Conservation (phyloP, 108 stramenopile species). For the Nitzschia putrida region DNA sequence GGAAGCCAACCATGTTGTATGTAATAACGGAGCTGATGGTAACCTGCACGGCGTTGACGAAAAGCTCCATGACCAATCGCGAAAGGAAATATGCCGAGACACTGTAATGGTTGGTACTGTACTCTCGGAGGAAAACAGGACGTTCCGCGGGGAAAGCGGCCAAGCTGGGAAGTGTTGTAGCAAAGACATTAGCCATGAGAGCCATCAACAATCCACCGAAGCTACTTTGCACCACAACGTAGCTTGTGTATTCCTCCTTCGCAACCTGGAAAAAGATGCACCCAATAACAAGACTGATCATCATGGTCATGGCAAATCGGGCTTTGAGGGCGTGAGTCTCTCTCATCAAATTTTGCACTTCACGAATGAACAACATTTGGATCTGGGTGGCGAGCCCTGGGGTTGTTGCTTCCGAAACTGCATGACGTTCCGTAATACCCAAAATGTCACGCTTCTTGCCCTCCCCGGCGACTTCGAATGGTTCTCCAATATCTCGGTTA, state of each 20-base stretch:
- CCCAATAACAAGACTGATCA: slow-evolving; percentile 57
- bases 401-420: neutral
- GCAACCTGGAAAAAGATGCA: slow-evolving; percentile 58
- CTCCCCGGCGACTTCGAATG: slow-evolving; percentile 3
- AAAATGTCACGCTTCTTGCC: slow-evolving; percentile 31
- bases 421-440: slow-evolving; percentile 15
- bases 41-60: slow-evolving; percentile 42
- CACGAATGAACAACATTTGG: slow-evolving; percentile 43
- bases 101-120: slow-evolving; percentile 75
- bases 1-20: slow-evolving; percentile 52
- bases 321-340: slow-evolving; percentile 48
- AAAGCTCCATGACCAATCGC: slow-evolving; percentile 44
- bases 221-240: slow-evolving; percentile 46
- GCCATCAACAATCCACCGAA: slow-evolving; percentile 60
- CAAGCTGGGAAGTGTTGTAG: slow-evolving; percentile 56
- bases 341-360: slow-evolving; percentile 43
- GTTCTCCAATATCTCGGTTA: slow-evolving; percentile 5
- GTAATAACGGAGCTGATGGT: slow-evolving; percentile 27
- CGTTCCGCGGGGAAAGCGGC: slow-evolving; percentile 52
- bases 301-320: slow-evolving; percentile 48
- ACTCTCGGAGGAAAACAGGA: slow-evolving; percentile 75
- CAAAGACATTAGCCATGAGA: slow-evolving; percentile 44
- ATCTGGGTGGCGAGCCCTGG: slow-evolving; percentile 42
- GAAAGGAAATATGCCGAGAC: slow-evolving; percentile 65
- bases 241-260: slow-evolving; percentile 12